Base-by-base conservation (phyloP, 768 basidiomycete species). In the Paxillus involutus region DNA sequence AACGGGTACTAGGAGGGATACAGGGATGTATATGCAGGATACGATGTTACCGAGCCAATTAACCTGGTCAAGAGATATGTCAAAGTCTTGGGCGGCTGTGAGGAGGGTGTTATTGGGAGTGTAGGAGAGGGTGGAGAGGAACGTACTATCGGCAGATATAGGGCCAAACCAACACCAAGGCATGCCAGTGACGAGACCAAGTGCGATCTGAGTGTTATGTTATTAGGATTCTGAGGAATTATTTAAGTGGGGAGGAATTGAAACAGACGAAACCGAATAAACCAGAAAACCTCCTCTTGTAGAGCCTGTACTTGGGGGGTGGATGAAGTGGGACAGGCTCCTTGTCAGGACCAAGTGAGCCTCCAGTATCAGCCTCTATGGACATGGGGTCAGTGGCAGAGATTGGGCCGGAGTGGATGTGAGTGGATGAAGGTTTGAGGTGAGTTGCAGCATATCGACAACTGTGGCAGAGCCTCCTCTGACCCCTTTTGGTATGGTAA, bases 141-240 rank as follows among this genome's bases (percentile, higher is more conserved):
- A 56, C 76, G 41, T 45, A 91, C 90, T 75, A 60, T 84, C 67
- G 40, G 83, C 84, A 0, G 91, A 75, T 50, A 94, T 92, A 3
- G 91, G 88, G 4, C 91, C 90, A 62, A 93, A 94, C 90, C 90
- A 94, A 4, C 87, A 79, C 81, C 83, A 84, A 7, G 79, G 71
- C 85, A 89, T 82, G 6, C 81, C 89, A 2, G 78, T 73, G 11
- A 84, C 77, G 39, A 86, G 65, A 50, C 84, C 87, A 32, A 92
- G 70, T 30, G 86, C 30, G 10, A 86, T 74, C 89, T 89, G 47
- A 3, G 14, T 8, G 26, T 26, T 26, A 26, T 24, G 3, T 44
- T 36, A 26, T 26, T 6, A 26, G 33, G 24, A 21, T 14, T 24
- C 7, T 9, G 36, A 44, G 33, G n/a, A 45, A 21, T 4, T 5